Conservation (phyloP, 2,329 filamentous ascomycete species). For the Epichloe gansuensis region DNA sequence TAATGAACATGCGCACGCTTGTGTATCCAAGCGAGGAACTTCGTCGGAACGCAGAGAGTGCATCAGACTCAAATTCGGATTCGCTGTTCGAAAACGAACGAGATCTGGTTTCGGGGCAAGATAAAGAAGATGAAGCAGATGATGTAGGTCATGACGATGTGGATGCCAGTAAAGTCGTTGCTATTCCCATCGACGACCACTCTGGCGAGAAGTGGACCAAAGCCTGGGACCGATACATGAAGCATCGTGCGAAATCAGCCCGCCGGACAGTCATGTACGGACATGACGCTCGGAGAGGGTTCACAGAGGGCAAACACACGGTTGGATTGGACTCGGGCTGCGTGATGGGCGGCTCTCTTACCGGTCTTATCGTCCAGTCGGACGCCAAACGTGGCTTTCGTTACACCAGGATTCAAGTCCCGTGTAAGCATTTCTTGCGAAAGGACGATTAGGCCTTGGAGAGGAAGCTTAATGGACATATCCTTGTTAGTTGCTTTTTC, state of each 20-base stretch:
- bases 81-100: not conserved
- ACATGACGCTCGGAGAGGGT: conserved; percentile 65
- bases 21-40: conserved; percentile 36
- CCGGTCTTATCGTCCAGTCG: conserved; percentile 61
- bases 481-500: not conserved
- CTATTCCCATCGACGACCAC: conserved; percentile 28
- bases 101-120: not conserved
- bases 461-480: not conserved
- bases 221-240: conserved; percentile 43
- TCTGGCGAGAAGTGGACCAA: conserved; percentile 57
- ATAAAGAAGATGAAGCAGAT: conserved; percentile 10
- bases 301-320: conserved; percentile 51
- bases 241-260: conserved; percentile 15
- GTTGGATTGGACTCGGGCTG: conserved; percentile 83
- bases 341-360: conserved; percentile 61
- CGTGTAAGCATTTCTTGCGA: conserved; percentile 17
- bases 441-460: not conserved
- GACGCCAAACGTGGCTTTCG: conserved; percentile 19
- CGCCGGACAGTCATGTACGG: conserved; percentile 71
- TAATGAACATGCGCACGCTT: conserved; percentile 88
- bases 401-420: conserved; percentile 28
- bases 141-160: not conserved
- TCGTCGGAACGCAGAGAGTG: conserved; percentile 21
- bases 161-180: conserved; percentile 13
- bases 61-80: conserved; percentile 1